Percentiles rank a stretch among this genome's conserved stretches.
These are phyloP conservation scores for Mortierella hygrophila DNA, from an alignment of 192 early-diverging fungal genomes.

Conservation along the genomic window DNA sequence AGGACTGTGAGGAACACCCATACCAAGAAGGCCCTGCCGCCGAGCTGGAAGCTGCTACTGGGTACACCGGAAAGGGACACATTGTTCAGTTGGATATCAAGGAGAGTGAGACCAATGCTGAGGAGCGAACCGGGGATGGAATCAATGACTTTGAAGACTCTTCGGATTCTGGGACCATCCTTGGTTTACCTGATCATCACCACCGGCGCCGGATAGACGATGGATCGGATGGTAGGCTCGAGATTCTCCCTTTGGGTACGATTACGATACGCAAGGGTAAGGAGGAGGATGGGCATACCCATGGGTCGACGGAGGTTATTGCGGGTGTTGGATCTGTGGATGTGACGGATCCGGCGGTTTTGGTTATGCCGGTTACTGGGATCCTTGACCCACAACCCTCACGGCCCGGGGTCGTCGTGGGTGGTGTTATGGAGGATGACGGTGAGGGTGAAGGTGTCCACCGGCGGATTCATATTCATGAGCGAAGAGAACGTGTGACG, in stretches of 20 bases:
- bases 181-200: not conserved
- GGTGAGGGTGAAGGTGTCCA: conserved; percentile 6
- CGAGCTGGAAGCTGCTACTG: conserved; percentile 26
- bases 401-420: not conserved
- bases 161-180: not conserved
- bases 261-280: not conserved
- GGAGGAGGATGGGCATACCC: not conserved
- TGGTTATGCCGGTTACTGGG: not conserved
- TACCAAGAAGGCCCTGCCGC: conserved; percentile 36
- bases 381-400: not conserved
- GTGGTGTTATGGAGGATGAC: not conserved
- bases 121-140: conserved; percentile 26
- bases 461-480: conserved; percentile 26
- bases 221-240: not conserved
- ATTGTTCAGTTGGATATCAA: conserved; percentile 50
- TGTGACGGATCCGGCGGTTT: not conserved
- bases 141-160: conserved; percentile 36
- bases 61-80: conserved; percentile 1
- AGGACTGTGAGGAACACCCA: conserved; percentile 43
- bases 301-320: not conserved
- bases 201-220: not conserved
- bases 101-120: conserved; percentile 19
- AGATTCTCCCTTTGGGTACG: not conserved
- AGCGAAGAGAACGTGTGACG: conserved; percentile 10
- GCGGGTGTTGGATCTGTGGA: not conserved